Conservation (phyloP, 2,329 filamentous ascomycete genomes). For the Anisogramma anomala region DNA sequence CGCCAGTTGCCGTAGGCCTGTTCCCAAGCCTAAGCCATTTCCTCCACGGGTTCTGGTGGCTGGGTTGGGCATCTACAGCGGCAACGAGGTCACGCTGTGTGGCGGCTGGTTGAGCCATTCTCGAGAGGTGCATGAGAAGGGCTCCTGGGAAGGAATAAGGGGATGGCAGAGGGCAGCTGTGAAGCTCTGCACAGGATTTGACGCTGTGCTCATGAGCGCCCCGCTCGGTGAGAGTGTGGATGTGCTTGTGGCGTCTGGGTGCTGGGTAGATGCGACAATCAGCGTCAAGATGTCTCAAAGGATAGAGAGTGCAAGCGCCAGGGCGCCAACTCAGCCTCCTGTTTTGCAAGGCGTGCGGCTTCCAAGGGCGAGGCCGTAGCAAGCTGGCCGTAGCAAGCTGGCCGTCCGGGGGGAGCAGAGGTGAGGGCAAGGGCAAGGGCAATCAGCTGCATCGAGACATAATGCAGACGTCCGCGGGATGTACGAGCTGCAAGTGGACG, state of each 20-base stretch:
- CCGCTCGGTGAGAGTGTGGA: not conserved
- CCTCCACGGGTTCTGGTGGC: slow-evolving; percentile 19
- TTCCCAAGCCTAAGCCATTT: slow-evolving; percentile 18
- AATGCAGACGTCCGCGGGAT: slow-evolving; percentile 10
- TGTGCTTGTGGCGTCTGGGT: slow-evolving; percentile 4
- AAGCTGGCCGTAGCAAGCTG: too few relatives aligned
- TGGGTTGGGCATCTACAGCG: slow-evolving; percentile 13
- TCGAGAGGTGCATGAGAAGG: not conserved
- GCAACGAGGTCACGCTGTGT: slow-evolving; percentile 14
- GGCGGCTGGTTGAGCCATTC: slow-evolving; percentile 21
- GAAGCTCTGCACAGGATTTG: not conserved
- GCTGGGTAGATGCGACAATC: slow-evolving; percentile 7
- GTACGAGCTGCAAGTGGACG: slow-evolving; percentile 2
- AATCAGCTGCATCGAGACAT: slow-evolving; percentile 11
- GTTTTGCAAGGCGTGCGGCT: slow-evolving; percentile 6
- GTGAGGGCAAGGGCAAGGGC: slow-evolving; percentile 3
- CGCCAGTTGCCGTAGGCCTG: slow-evolving; percentile 11
- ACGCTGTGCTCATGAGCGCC: slow-evolving; percentile 5
- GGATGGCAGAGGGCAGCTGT: not conserved
- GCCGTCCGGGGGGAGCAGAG: too few relatives aligned
- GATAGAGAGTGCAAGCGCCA: not conserved
- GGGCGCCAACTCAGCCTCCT: slow-evolving; percentile 4
- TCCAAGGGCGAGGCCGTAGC: slow-evolving; percentile 5
- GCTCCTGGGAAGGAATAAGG: not conserved
- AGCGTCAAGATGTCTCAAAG: slow-evolving; percentile 9